These are phyloP conservation scores for Hansenula sp. DNA, from an alignment of 1,139 yeast species.

Conservation along the genomic window DNA sequence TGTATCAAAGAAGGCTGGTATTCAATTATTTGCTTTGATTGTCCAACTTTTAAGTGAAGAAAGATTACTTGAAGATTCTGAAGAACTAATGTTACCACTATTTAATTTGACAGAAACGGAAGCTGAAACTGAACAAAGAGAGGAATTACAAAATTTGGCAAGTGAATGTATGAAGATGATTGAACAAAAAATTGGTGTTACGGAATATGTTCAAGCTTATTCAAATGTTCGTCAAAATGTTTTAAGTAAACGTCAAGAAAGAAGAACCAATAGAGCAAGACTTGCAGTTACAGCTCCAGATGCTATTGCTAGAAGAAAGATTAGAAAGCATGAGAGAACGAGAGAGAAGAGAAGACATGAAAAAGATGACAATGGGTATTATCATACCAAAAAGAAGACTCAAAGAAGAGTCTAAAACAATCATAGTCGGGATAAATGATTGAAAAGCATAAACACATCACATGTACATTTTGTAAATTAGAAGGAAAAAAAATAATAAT, in stretches of 20 bases:
- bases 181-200: slow-evolving; percentile 68
- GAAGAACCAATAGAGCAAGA: slow-evolving; percentile 73
- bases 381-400: slow-evolving; percentile 60
- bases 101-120: slow-evolving; percentile 48
- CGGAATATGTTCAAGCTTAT: slow-evolving; percentile 64
- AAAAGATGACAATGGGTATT: slow-evolving; percentile 75
- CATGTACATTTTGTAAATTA: too few relatives aligned
- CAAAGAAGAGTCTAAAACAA: slow-evolving; percentile 24
- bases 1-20: slow-evolving; percentile 61
- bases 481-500: too few relatives aligned
- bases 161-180: slow-evolving; percentile 68
- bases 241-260: slow-evolving; percentile 62
- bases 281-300: slow-evolving; percentile 81
- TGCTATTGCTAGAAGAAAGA: slow-evolving; percentile 68
- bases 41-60: slow-evolving; percentile 45
- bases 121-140: slow-evolving; percentile 36
- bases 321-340: slow-evolving; percentile 69
- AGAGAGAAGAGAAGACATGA: slow-evolving; percentile 74
- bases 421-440: too few relatives aligned
- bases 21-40: slow-evolving; percentile 56
- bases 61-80: slow-evolving; percentile 36
- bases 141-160: slow-evolving; percentile 56
- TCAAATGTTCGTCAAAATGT: slow-evolving; percentile 61
- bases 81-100: slow-evolving; percentile 56
- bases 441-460: too few relatives aligned